phyloP scores from a whole-genome alignment of 352 stramenopile species.

The Pythium coloratum region DNA sequence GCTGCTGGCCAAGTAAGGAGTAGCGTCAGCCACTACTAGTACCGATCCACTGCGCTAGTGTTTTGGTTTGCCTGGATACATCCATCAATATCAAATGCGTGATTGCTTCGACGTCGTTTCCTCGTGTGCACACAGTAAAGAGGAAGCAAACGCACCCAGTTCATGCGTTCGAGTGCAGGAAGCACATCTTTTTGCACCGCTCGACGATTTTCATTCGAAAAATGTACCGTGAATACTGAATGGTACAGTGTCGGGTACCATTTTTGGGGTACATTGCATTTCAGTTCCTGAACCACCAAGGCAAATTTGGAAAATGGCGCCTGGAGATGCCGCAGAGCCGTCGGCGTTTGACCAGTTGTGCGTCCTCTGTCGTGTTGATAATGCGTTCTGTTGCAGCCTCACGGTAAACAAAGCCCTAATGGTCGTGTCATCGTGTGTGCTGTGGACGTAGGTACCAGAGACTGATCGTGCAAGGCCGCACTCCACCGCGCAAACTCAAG shows the following conservation, averaged over 20 bases:
- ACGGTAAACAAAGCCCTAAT: neutral
- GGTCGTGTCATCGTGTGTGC: neutral
- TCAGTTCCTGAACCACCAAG: neutral
- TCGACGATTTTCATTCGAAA: no score
- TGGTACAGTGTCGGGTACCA: no score
- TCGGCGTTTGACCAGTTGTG: conserved; percentile 19
- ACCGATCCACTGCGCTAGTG: neutral
- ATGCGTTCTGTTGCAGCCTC: neutral
- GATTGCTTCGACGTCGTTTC: no score
- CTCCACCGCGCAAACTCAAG: neutral
- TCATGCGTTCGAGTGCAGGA: no score
- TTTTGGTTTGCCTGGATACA: neutral
- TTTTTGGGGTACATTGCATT: neutral
- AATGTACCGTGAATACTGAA: no score
- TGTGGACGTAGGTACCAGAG: conserved; percentile 13
- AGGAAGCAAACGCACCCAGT: no score
- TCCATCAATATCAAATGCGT: neutral
- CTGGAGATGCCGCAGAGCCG: neutral
- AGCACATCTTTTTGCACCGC: no score
- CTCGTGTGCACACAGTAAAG: no score
- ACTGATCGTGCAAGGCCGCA: conserved; percentile 5
- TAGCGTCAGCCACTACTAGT: no score
- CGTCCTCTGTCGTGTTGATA: neutral
- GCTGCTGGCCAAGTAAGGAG: conserved; percentile 8
- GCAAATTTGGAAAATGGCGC: conserved; percentile 1